Conservation (phyloP, 495 filamentous ascomycete genomes). For the Xanthoparmelia taractica region DNA sequence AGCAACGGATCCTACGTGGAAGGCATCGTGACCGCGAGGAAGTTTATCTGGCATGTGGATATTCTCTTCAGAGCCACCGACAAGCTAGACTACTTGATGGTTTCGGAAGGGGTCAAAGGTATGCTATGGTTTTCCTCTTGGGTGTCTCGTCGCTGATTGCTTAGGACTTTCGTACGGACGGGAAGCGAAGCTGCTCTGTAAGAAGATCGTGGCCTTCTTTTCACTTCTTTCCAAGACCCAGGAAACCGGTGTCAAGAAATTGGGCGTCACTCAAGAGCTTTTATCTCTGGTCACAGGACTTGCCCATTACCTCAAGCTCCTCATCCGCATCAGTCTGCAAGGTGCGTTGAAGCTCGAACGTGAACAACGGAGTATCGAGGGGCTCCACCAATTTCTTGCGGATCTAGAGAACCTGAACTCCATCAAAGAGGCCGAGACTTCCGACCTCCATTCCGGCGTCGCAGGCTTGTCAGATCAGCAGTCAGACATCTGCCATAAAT, state of each 20-base stretch:
- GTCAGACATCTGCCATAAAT: slow-evolving; percentile 73
- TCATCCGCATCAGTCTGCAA: slow-evolving; percentile 94
- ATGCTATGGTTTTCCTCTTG: slow-evolving; percentile 24
- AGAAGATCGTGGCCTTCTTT: slow-evolving; percentile 99
- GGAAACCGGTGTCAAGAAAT: slow-evolving; percentile 73
- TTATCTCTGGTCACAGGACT: slow-evolving; percentile 91
- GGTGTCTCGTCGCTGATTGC: slow-evolving; percentile 9
- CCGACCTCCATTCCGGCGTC: slow-evolving; percentile 66
- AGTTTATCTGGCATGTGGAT: slow-evolving; percentile 93
- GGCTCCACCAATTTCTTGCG: slow-evolving; percentile 70
- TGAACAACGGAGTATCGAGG: slow-evolving; percentile 64
- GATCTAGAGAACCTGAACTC: slow-evolving; percentile 69
- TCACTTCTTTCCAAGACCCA: slow-evolving; percentile 87
- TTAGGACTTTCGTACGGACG: slow-evolving; percentile 81
- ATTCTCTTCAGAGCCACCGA: slow-evolving; percentile 87
- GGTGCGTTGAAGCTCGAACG: slow-evolving; percentile 86
- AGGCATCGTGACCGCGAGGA: slow-evolving; percentile 90
- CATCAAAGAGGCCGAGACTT: slow-evolving; percentile 60
- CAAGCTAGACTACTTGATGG: slow-evolving; percentile 66
- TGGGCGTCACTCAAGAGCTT: slow-evolving; percentile 95
- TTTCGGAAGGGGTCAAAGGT: slow-evolving; percentile 66
- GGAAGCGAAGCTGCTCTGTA: slow-evolving; percentile 95
- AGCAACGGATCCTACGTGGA: slow-evolving; percentile 96
- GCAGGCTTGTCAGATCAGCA: slow-evolving; percentile 64
- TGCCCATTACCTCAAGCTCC: slow-evolving; percentile 95